Percentiles rank a stretch among this genome's conserved stretches.
phyloP scores from a whole-genome alignment of 2,329 filamentous ascomycete species.

The Exophiala aquamarina region DNA sequence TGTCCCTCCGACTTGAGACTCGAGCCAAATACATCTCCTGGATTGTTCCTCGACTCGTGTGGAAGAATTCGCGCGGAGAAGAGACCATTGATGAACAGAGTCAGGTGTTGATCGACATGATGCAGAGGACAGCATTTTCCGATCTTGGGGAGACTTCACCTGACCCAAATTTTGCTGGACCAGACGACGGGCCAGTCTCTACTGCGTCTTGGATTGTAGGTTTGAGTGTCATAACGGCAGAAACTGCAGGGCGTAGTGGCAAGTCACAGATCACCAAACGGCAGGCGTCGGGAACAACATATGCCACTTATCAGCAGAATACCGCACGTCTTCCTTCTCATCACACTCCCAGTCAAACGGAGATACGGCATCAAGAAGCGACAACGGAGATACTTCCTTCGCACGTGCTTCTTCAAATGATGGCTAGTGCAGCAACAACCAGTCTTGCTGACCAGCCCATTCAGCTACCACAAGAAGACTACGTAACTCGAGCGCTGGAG shows the following conservation, averaged over 20 bases:
- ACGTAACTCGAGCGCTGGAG: constrained; percentile 70
- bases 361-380: constrained; percentile 39
- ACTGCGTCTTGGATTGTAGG: constrained; percentile 53
- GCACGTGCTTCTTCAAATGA: constrained; percentile 47
- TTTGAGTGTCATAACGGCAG: constrained; percentile 52
- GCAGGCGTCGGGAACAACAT: constrained; percentile 52
- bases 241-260: constrained; percentile 48
- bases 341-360: constrained; percentile 41
- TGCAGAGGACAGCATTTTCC: constrained; percentile 84
- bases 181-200: constrained; percentile 42
- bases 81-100: constrained; percentile 87
- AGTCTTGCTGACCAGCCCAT: constrained; percentile 65
- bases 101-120: constrained; percentile 89
- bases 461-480: constrained; percentile 69
- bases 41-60: constrained; percentile 82
- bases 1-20: constrained; percentile 81
- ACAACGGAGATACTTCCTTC: constrained; percentile 43
- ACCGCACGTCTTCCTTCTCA: constrained; percentile 47
- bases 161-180: constrained; percentile 32
- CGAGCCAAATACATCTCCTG: constrained; percentile 81
- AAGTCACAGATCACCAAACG: constrained; percentile 51
- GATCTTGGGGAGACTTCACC: constrained; percentile 69
- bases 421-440: constrained; percentile 43
- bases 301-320: constrained; percentile 48
- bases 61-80: constrained; percentile 72